Base-by-base conservation (phyloP, 2,329 filamentous ascomycete species). In the Teratosphaeriaceae sp. region DNA sequence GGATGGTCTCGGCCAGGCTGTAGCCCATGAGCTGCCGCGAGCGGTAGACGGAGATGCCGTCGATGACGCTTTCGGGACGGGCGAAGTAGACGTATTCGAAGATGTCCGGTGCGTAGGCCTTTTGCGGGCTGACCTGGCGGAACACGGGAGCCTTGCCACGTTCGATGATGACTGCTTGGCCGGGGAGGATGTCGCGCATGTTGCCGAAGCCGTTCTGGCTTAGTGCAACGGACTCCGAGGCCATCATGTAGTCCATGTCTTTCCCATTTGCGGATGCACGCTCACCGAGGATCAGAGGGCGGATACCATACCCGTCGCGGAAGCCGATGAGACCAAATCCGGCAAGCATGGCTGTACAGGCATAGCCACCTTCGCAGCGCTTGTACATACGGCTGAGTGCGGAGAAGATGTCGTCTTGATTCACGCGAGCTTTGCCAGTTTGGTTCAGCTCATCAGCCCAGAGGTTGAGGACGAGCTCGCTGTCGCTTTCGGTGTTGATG, bases 61-160 rank as follows among this genome's bases (percentile, higher is more conserved):
- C 88, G 44, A 94, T 90, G 53, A 82, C 73, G 0, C 79, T 82
- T 63, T 94, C 88, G 1, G 86, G 86, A 1, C 88, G 75, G 12
- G 86, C 83, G 56, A 94, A 88, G 68, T 95, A 95, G 45, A 94
- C 84, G 51, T 82, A 88, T 65, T 94, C 86, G 57, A 94, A 92
- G 48, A 88, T 84, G 61, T 95, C 88, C 1, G 88, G 88, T 1
- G 84, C 81, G 60, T 94, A 94, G 13, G 75, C 73, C 54, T 77
- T 74, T 52, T 75, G 74, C 46, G 76, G 67, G 30, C 81, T 78
- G 12, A 95, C 80, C 64, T 94, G 87, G 49, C 75, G 73, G 70
- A 89, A 92, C 36, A 82, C 75, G 1, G 87, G 86, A 42, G 73
- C 70, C 38, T 77, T 73, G 30, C 86, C 86, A 67, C 94, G 94